Percentiles rank a stretch among this genome's conserved stretches.
phyloP scores from a whole-genome alignment of 306 rosid genomes.

The Adenanthera pavonina region DNA sequence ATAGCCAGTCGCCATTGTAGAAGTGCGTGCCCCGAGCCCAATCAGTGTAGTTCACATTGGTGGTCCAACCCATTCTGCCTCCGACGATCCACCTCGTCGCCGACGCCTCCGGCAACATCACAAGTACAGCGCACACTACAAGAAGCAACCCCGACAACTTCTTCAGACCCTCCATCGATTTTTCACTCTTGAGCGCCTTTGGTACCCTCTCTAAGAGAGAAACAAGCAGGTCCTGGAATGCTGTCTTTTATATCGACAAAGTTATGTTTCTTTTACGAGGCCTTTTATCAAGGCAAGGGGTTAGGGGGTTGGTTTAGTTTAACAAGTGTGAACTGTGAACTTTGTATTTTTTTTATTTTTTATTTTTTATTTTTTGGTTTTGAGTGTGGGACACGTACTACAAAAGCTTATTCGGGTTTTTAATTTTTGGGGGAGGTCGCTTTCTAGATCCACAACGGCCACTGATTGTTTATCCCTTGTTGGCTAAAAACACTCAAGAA shows the following conservation, averaged over 20 bases:
- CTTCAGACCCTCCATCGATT: constrained; percentile 54
- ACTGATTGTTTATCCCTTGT: constrained; percentile 21
- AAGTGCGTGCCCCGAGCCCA: constrained; percentile 81
- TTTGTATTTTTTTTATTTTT: neutral
- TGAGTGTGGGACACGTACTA: neutral
- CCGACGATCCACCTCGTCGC: constrained; percentile 72
- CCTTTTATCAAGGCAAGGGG: constrained; percentile 32
- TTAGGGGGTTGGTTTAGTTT: neutral
- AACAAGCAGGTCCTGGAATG: constrained; percentile 39
- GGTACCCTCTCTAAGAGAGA: constrained; percentile 4
- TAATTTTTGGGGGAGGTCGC: constrained; percentile 27
- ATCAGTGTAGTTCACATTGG: constrained; percentile 72
- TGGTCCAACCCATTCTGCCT: constrained; percentile 67
- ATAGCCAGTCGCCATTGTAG: constrained; percentile 94
- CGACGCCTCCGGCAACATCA: constrained; percentile 62
- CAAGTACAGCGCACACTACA: constrained; percentile 36
- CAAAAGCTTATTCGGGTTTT: neutral
- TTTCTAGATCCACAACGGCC: constrained; percentile 33
- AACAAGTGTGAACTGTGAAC: neutral
- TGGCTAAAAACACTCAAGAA: neutral
- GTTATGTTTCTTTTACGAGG: constrained; percentile 34
- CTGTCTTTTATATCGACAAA: constrained; percentile 23
- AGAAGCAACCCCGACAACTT: constrained; percentile 41
- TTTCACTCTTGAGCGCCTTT: neutral
- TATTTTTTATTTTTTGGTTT: neutral